Base-by-base conservation (phyloP, 768 basidiomycete genomes). In the Psilocybe sp. region DNA sequence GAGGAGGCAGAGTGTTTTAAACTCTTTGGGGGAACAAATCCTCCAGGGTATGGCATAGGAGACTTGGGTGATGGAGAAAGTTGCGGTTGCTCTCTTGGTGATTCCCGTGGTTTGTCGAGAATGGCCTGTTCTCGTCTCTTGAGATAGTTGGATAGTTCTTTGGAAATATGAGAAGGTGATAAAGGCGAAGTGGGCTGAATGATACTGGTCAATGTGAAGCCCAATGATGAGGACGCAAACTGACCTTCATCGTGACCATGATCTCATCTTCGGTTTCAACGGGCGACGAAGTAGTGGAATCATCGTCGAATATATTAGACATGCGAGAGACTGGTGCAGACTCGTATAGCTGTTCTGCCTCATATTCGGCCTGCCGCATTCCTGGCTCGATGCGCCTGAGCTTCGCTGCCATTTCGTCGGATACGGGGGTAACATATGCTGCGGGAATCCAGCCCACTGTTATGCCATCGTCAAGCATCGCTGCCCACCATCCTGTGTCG, bases 401-500 rank as follows among this genome's bases (percentile, higher is more conserved):
- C 49, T 65, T 74, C 15, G 80, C 76, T 5, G 75, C 69, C 69
- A 79, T 77, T 33, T 78, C 74, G 28, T 72, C 70, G 8, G 76
- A 66, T 9, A 90, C 67, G 1, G 75, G 71, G 44, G 69, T 71
- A 5, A 92, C 85, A 64, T 80, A 91, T 1, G 83, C 80, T 54
- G 80, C 77, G 9, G 89, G 89, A 51, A 91, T 82, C 89, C 89
- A 91, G 40, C 89, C 87, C 31, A 87, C 73, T 32, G 66, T 62
- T 43, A 75, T 69, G 11, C 76, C 77, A n/a, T 48, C 59, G 10
- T 67, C 66, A 18, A 80, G 73, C 67, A 86, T 77, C 15, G 88
- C 89, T 15, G 85, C 88, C 87, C 88, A 91, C 89, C 88, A 91
- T 9, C 89, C 89, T 1, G 82, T 79, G 11, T 77, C 73, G 64